A percentile compares a stretch with the other conserved stretches of the same genome.
phyloP scores from a whole-genome alignment of 2,329 filamentous ascomycete species.

The Karstenula rhodostoma region DNA sequence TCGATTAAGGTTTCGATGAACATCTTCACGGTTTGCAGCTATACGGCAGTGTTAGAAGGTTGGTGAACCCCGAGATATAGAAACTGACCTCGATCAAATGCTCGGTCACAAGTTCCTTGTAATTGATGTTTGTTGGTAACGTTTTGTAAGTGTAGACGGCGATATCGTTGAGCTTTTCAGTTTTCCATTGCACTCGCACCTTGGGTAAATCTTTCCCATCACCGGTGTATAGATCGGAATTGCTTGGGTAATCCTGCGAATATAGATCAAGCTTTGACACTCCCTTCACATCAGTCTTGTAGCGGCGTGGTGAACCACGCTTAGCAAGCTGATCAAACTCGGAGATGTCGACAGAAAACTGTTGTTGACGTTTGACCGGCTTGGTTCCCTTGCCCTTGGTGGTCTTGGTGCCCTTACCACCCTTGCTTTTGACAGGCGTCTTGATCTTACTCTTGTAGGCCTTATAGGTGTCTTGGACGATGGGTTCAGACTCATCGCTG shows the following conservation, averaged over 20 bases:
- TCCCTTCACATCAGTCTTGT: not conserved
- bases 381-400: slow-evolving; percentile 4
- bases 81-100: slow-evolving; percentile 1
- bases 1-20: not conserved
- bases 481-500: slow-evolving; percentile 3
- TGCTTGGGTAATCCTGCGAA: slow-evolving; percentile 6
- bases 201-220: not conserved
- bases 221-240: not conserved
- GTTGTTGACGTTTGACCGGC: slow-evolving; percentile 7
- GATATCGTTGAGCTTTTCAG: not conserved
- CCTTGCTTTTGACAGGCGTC: too few species aligned
- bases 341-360: slow-evolving; percentile 10
- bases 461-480: not conserved
- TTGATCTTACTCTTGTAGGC: too few species aligned
- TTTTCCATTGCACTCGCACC: not conserved
- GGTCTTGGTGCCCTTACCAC: not conserved
- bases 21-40: slow-evolving; percentile 6
- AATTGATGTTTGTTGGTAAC: not conserved
- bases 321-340: not conserved
- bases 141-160: not conserved
- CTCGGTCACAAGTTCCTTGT: not conserved
- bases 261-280: not conserved
- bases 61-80: not conserved
- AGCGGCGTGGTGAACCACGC: not conserved
- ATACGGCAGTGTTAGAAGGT: not conserved